phyloP scores from a whole-genome alignment of 2,329 filamentous ascomycete genomes.

The Cercospora zeina region DNA sequence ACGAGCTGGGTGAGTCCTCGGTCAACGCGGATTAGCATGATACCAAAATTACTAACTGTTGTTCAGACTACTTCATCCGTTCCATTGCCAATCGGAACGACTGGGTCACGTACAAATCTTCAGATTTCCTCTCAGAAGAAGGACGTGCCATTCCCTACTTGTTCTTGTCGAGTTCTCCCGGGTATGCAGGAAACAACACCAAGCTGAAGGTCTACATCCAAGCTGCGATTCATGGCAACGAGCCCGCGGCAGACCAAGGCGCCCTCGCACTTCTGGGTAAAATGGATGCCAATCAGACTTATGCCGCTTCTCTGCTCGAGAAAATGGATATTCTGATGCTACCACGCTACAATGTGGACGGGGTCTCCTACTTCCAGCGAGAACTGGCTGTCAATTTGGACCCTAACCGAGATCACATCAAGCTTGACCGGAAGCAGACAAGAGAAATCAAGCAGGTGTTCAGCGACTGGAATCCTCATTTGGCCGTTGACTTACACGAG shows the following conservation, averaged over 20 bases:
- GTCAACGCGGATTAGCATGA: no score
- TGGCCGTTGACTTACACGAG: slow-evolving; percentile 43
- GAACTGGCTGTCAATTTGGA: slow-evolving; percentile 42
- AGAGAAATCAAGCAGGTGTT: slow-evolving; percentile 41
- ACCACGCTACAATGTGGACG: slow-evolving; percentile 44
- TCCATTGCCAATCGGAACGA: slow-evolving; percentile 38
- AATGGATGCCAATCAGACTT: slow-evolving; percentile 39
- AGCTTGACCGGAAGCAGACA: slow-evolving; percentile 41
- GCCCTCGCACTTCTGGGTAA: slow-evolving; percentile 42
- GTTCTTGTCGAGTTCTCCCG: slow-evolving; percentile 25
- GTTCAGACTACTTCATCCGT: slow-evolving; percentile 32
- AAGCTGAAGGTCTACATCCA: slow-evolving; percentile 41
- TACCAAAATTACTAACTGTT: not conserved
- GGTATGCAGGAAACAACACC: slow-evolving; percentile 11
- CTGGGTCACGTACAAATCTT: slow-evolving; percentile 39
- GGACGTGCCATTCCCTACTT: slow-evolving; percentile 40
- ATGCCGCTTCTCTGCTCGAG: slow-evolving; percentile 39
- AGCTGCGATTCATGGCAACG: slow-evolving; percentile 43
- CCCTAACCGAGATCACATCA: slow-evolving; percentile 43
- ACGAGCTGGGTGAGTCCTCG: slow-evolving; percentile 22
- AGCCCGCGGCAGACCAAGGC: slow-evolving; percentile 43
- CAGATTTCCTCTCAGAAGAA: slow-evolving; percentile 41
- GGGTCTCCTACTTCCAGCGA: slow-evolving; percentile 43
- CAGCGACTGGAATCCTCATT: slow-evolving; percentile 38
- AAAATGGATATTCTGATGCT: slow-evolving; percentile 41